Evolutionary conservation across 2,329 filamentous ascomycete species (phyloP).

Genomic region (Fusarium sp.): DNA sequence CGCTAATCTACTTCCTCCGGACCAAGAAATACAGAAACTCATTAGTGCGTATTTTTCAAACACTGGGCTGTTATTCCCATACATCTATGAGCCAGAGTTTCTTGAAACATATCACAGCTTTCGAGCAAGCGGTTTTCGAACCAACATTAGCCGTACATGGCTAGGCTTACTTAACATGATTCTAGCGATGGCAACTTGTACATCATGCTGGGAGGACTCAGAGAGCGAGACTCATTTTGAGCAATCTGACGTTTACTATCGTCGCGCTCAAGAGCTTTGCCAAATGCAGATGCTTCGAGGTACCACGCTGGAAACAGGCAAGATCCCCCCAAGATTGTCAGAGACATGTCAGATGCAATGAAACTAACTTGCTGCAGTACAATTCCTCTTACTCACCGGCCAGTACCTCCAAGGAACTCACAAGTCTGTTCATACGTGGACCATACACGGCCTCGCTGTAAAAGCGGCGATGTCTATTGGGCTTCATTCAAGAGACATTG

Average conservation of each 20-base stretch:
- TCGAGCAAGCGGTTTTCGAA: conserved; percentile 41
- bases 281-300: conserved; percentile 57
- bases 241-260: conserved; percentile 61
- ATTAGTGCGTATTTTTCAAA: conserved; percentile 48
- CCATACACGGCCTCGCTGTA: conserved; percentile 66
- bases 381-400: conserved; percentile 63
- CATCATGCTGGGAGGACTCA: conserved; percentile 21
- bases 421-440: conserved; percentile 68
- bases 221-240: conserved; percentile 45
- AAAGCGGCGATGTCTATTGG: conserved; percentile 67
- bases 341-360: neutral
- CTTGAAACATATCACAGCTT: conserved; percentile 42
- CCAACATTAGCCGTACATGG: conserved; percentile 62
- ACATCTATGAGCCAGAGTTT: conserved; percentile 49
- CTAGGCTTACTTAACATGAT: conserved; percentile 66
- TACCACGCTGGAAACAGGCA: conserved; percentile 60
- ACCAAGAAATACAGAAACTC: conserved; percentile 36
- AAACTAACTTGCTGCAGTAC: conserved; percentile 51
- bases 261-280: conserved; percentile 61
- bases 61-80: conserved; percentile 51
- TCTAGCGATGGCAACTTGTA: conserved; percentile 62
- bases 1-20: conserved; percentile 39
- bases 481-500: conserved; percentile 60
- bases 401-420: conserved; percentile 70
- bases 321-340: neutral